Base-by-base conservation (phyloP, 495 filamentous ascomycete species). In the Lophiostoma macrostomum region DNA sequence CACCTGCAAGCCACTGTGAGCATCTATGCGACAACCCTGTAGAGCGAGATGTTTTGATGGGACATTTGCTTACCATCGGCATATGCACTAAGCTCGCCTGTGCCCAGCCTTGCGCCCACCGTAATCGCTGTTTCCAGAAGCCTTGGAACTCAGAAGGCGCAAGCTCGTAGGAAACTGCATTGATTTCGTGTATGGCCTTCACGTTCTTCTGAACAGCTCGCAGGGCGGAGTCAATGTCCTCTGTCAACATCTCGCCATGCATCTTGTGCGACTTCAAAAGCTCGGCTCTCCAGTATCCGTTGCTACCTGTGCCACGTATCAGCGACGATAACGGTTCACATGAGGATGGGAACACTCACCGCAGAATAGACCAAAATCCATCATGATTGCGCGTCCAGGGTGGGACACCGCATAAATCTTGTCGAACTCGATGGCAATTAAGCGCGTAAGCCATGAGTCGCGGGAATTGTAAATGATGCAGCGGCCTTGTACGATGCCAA, bases 341-440 rank as follows among this genome's bases (percentile, higher is more conserved):
- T n/a, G n/a, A n/a, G n/a, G n/a, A n/a, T n/a, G n/a, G n/a, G n/a
- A n/a, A n/a, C n/a, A n/a, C n/a, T n/a, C n/a, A n/a, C 69, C 71
- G 45, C 66, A 68, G 59, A 73, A 72, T 2, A 72, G 61, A 1
- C 69, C 71, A 40, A 73, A 73, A 11, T 64, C 62, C 54, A 56
- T 71, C 58, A 71, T 64, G 1, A 56, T 50, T 7, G 68, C 53
- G 8, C 71, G 58, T 8, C 71, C 71, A 1, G 71, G 71, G 54
- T 73, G 71, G 6, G 71, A 71, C 5, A 71, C 65, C 1, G 68
- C 71, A 50, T 73, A 73, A 23, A 73, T 73, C 55, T 73, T 73
- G 57, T 73, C 71, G 44, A 73, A 73, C 32, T 73, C 71, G 11
- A 72, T 60, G 1, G 63, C 61, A 14, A 73, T 69, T 68, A 73